These are phyloP conservation scores for Sesbania bispinosa DNA, from an alignment of 306 rosid species.

Conservation along the genomic window DNA sequence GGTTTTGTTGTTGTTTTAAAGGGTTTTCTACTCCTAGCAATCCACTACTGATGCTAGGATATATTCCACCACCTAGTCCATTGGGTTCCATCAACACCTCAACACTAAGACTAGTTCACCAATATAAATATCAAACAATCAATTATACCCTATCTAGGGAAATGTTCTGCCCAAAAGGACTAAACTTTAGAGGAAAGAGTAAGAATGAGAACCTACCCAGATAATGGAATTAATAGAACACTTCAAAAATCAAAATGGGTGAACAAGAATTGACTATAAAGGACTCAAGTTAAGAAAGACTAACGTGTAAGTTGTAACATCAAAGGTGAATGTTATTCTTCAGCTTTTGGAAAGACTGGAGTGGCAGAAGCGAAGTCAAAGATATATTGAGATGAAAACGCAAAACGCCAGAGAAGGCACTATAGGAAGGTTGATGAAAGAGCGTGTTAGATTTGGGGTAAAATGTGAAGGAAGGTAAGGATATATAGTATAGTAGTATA, in stretches of 20 bases:
- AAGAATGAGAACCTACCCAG: conserved; percentile 21
- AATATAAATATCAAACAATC: background rate
- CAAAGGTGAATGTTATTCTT: background rate
- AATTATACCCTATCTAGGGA: no score
- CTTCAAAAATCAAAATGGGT: background rate
- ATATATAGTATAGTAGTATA: conserved; percentile 18
- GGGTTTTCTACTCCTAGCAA: conserved; percentile 66
- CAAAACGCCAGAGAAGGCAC: background rate
- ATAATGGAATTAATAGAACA: background rate
- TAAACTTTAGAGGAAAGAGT: background rate
- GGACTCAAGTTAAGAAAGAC: conserved; percentile 7
- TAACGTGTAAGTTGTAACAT: background rate
- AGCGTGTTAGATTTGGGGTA: background rate
- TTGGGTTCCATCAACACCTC: conserved; percentile 57
- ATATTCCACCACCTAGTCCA: conserved; percentile 63
- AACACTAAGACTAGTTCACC: background rate
- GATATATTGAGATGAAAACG: background rate
- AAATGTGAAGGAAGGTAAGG: background rate
- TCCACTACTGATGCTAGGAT: conserved; percentile 51
- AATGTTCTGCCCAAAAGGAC: background rate
- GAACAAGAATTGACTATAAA: background rate
- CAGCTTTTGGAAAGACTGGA: background rate
- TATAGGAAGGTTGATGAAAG: background rate
- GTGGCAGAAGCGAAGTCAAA: conserved; percentile 10
- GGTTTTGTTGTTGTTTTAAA: conserved; percentile 39